Percentiles rank a stretch among this genome's conserved stretches.
These are phyloP conservation scores for Coemansia erecta DNA, from an alignment of 192 early-diverging fungal genomes.

Conservation along the genomic window DNA sequence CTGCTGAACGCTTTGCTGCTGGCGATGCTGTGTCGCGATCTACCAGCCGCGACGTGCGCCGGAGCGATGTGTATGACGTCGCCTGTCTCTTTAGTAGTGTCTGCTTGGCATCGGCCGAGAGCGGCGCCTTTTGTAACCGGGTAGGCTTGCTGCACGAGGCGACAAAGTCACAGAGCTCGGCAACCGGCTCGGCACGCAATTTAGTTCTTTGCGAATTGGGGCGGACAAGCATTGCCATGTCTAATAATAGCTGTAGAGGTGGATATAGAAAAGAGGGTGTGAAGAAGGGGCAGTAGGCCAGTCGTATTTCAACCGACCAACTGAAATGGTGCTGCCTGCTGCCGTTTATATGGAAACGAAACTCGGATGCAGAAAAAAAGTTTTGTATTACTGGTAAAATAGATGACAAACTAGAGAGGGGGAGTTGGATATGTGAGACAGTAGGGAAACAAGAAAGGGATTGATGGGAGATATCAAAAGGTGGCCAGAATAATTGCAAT, in stretches of 20 bases:
- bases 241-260: not conserved
- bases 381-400: conserved; percentile 4
- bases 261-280: conserved; percentile 4
- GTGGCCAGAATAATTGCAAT: not conserved
- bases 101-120: not conserved
- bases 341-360: conserved; percentile 16
- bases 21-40: not conserved
- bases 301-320: not conserved
- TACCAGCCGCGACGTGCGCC: not conserved
- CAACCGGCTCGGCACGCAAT: conserved; percentile 28
- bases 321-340: conserved; percentile 2
- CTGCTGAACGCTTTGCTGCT: not conserved
- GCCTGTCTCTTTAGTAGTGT: conserved; percentile 2
- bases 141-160: conserved; percentile 23
- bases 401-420: conserved; percentile 10
- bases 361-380: conserved; percentile 8
- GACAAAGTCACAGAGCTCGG: conserved; percentile 35
- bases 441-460: conserved; percentile 5
- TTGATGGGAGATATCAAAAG: conserved; percentile 4
- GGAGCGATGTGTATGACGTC: conserved; percentile 1
- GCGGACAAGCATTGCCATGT: conserved; percentile 4
- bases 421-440: not conserved
- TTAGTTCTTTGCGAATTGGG: conserved; percentile 13
- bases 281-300: not conserved
- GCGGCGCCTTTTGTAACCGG: conserved; percentile 6